Conservation (phyloP, 257 asterid genomes). For the Echium plantagineum region DNA sequence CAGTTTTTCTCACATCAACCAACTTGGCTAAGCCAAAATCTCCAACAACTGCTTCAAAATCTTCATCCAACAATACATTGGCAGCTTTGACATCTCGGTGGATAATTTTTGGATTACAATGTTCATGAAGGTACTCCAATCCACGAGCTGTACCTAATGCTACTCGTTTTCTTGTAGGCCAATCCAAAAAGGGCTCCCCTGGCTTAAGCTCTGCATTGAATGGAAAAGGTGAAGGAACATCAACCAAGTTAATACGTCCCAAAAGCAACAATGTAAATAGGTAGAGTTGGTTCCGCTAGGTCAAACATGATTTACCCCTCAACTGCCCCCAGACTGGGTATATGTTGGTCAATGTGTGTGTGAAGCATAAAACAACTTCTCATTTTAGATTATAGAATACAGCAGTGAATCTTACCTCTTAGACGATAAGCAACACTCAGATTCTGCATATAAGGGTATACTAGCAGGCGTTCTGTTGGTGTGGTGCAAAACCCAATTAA, state of each 20-base stretch:
- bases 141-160: constrained; percentile 97
- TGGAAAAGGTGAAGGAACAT: neutral
- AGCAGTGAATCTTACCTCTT: constrained; percentile 44
- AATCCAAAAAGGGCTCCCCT: constrained; percentile 62
- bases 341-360: no score
- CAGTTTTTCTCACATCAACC: constrained; percentile 83
- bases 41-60: constrained; percentile 91
- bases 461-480: constrained; percentile 80
- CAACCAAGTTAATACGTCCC: neutral
- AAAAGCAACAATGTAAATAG: neutral
- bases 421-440: constrained; percentile 87
- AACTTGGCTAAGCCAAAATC: constrained; percentile 95
- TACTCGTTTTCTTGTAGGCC: constrained; percentile 79
- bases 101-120: constrained; percentile 87
- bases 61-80: constrained; percentile 76
- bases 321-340: no score
- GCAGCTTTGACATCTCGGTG: constrained; percentile 99
- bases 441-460: constrained; percentile 91
- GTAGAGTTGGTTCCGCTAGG: neutral
- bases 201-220: constrained; percentile 62
- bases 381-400: neutral
- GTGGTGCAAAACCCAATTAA: constrained; percentile 95
- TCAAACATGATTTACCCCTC: no score
- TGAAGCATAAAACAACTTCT: no score
- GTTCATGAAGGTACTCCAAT: constrained; percentile 87